Percentiles rank a stretch among this genome's conserved stretches.
Conservation (phyloP, 2,329 filamentous ascomycete species). For the Talaromyces atroroseus region DNA sequence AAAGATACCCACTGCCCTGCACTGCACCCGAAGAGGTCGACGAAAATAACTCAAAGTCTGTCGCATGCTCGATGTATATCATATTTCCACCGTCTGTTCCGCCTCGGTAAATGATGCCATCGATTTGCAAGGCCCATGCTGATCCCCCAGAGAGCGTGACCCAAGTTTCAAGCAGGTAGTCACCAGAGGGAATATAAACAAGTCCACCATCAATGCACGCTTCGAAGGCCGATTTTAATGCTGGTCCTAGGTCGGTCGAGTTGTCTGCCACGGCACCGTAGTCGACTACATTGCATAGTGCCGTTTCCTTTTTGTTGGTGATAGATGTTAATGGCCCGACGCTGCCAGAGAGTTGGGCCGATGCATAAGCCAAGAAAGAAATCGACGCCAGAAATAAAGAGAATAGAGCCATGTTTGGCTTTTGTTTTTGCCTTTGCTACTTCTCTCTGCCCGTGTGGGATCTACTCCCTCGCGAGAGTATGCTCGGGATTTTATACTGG, state of each 20-base stretch:
- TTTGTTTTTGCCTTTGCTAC: too few species aligned
- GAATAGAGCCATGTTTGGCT: neutral
- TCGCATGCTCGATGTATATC: conserved; percentile 44
- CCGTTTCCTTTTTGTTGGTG: conserved; percentile 41
- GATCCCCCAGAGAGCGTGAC: conserved; percentile 44
- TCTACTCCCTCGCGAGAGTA: neutral
- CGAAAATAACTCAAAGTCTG: conserved; percentile 52
- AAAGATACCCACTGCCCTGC: conserved; percentile 49
- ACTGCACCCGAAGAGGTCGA: conserved; percentile 49
- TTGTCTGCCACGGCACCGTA: conserved; percentile 50
- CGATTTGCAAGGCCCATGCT: conserved; percentile 49
- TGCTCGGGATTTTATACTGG: neutral
- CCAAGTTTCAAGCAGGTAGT: conserved; percentile 49
- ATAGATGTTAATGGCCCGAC: conserved; percentile 43
- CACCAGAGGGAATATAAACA: conserved; percentile 46
- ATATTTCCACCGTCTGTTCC: conserved; percentile 49
- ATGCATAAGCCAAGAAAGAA: conserved; percentile 7
- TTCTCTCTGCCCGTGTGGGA: too few species aligned
- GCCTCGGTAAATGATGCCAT: conserved; percentile 49
- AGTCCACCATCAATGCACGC: conserved; percentile 50
- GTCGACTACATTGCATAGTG: conserved; percentile 49
- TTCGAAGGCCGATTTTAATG: conserved; percentile 45
- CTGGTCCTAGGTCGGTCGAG: conserved; percentile 46
- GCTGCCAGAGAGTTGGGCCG: conserved; percentile 37
- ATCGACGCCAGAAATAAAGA: neutral